Evolutionary conservation across 2,329 filamentous ascomycete species (phyloP), one percentile per base, ranked within the genome.

Genomic region (Talaromyces sp.): DNA sequence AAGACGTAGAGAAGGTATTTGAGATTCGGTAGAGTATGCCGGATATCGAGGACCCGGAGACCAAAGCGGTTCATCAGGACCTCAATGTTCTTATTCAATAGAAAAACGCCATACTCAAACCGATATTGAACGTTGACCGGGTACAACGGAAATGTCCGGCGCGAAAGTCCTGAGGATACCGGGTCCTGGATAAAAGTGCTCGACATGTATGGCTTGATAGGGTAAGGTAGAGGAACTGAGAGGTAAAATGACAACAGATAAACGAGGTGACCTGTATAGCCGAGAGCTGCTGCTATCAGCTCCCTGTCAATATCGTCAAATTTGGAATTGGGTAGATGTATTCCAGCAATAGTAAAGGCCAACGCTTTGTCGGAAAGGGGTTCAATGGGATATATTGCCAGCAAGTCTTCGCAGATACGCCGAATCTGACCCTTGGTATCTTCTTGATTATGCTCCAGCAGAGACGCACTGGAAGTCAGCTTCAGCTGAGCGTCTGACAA

Each of bases 11-110:
- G 81, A 17, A 98, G 81, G 71, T 97, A 97, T 76, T 97, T 96
- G 10, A 99, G 82, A 73, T 99, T 99, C 1, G 94, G 93, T 6
- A 98, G 80, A 0, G 94, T 96, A 70, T 98, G 92, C 4, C 95
- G 86, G 19, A 97, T 92, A 73, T 99, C 95, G 68, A 97, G 85
- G 1, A 96, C 89, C 56, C 89, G 88, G 13, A 97, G 81, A 0
- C 90, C 90, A 69, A 93, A 88, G 1, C 81, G 79, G 67, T 83
- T 85, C 71, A 87, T 81, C 11, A 90, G 75, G 58, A 88, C 82
- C 70, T 98, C 93, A 64, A 99, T 93, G 73, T 98, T 83, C 78
- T 98, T 97, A 80, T 98, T 98, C 15, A 99, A 84, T n/a, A 98
- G 81, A 72, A 98, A 99, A 74, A 97, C 95, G 11, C 85, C 95